These are phyloP conservation scores for Metschnikowia chrysomelidarum DNA, from an alignment of 805 yeast genomes.

Conservation along the genomic window DNA sequence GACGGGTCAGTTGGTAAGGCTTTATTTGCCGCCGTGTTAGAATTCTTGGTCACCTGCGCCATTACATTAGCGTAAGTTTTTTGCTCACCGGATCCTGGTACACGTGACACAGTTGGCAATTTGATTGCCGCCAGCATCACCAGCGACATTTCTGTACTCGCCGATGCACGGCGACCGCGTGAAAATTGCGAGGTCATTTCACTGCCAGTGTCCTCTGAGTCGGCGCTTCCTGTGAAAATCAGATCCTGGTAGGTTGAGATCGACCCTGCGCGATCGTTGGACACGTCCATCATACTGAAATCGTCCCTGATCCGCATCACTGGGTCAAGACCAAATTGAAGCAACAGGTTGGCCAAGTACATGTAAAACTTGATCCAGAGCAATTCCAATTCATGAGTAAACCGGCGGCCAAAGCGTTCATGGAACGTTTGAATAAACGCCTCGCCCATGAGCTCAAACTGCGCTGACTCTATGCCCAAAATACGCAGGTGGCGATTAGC, in stretches of 20 bases:
- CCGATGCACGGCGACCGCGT: slow-evolving; percentile 11
- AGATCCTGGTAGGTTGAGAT: neutral
- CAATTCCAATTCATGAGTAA: slow-evolving; percentile 60
- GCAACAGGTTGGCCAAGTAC: slow-evolving; percentile 63
- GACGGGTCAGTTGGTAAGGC: slow-evolving; percentile 1
- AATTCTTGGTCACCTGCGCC: neutral
- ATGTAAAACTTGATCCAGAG: slow-evolving; percentile 71
- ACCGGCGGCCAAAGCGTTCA: slow-evolving; percentile 56
- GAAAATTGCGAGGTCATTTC: too few species aligned
- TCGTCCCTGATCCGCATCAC: slow-evolving; percentile 20
- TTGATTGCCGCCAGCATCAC: slow-evolving; percentile 8
- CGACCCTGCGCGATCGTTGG: neutral
- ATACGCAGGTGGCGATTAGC: slow-evolving; percentile 78
- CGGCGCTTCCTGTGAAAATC: too few species aligned
- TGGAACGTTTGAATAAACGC: slow-evolving; percentile 67
- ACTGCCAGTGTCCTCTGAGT: too few species aligned
- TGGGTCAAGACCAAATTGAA: slow-evolving; percentile 61
- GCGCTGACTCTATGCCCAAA: slow-evolving; percentile 66
- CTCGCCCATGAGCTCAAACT: slow-evolving; percentile 70
- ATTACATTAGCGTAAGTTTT: too few species aligned
- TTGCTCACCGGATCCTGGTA: too few species aligned
- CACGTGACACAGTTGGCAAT: too few species aligned
- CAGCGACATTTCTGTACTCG: slow-evolving; percentile 12
- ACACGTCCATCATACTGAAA: too few species aligned
- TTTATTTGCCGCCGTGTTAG: neutral